phyloP scores from a whole-genome alignment of 1,284 basidiomycete species.

The Mycocalia duriaeana region DNA sequence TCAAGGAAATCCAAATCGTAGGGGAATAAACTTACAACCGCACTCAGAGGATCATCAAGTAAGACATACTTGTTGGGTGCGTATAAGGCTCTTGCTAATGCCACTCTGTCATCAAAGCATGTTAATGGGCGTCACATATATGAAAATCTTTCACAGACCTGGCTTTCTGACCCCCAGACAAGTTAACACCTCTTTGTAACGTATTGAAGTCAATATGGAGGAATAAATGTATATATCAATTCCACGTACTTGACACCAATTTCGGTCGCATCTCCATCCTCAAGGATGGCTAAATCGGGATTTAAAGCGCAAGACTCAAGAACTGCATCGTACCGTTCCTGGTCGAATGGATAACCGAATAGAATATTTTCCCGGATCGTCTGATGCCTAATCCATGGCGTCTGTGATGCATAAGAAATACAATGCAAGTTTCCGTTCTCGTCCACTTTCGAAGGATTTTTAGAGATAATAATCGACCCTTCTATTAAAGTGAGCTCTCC shows the following conservation, averaged over 20 bases:
- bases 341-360: slow-evolving; percentile 64
- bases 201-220: not conserved
- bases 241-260: slow-evolving; percentile 42
- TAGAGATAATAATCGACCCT: slow-evolving; percentile 58
- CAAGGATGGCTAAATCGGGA: slow-evolving; percentile 68
- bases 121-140: no score
- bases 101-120: not conserved
- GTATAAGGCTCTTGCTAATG: slow-evolving; percentile 44
- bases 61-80: slow-evolving; percentile 60
- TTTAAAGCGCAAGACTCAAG: slow-evolving; percentile 68
- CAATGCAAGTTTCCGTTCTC: slow-evolving; percentile 62
- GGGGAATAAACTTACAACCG: slow-evolving; percentile 30
- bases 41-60: slow-evolving; percentile 69
- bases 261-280: slow-evolving; percentile 67
- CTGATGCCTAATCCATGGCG: slow-evolving; percentile 76
- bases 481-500: slow-evolving; percentile 57
- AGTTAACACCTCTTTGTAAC: slow-evolving; percentile 43
- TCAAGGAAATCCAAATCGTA: not conserved
- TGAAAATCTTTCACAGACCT: no score
- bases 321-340: slow-evolving; percentile 58
- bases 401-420: slow-evolving; percentile 81
- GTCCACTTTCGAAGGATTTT: slow-evolving; percentile 55
- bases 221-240: not conserved
- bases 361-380: slow-evolving; percentile 69
- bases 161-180: slow-evolving; percentile 66